Evolutionary conservation across 257 asterid species (phyloP), one percentile per base, ranked within the genome.

Genomic region (Solanum etuberosum): DNA sequence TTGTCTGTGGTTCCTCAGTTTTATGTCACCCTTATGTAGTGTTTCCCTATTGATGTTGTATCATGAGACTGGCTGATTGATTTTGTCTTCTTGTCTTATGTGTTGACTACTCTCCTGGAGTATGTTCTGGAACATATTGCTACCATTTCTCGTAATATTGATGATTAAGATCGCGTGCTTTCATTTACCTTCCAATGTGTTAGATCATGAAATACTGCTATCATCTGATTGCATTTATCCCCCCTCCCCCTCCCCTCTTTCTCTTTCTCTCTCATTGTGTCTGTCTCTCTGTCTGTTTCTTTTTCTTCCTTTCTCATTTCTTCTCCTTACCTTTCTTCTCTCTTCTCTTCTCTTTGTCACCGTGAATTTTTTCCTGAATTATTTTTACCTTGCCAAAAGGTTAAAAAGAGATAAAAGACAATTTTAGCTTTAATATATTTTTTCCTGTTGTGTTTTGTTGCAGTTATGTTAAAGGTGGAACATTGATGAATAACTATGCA

Each of bases 401-500:
- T n/a, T 42, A 43, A 25, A 42, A 78, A 42, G 35, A 42, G 61
- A 42, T 29, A 20, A 42, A 43, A 12, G 84, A 15, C 20, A 77
- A 34, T 15, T 77, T 77, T 77, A 42, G 37, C n/a, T 78, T 27
- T 43, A 25, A 43, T 77, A 78, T 42, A 76, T 21, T 42, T 25
- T 77, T 42, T 8, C 38, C 4, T 10, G 14, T 78, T 78, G 31
- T 43, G 63, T 78, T 78, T 25, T 4, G 59, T 43, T 92, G 94
- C 98, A 96, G 98, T 86, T 96, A 94, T 83, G 90, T 95, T 70
- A 92, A 91, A 31, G 95, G 94, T 27, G 97, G 95, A 61, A 96
- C 98, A 2, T 88, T 94, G 89, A 82, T 92, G 95, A 95, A 95
- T 89, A 96, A 96, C 93, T 95, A 94, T 77, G 99, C 98, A 37